Evolutionary conservation across 2,329 filamentous ascomycete species (phyloP).

Genomic region (Monosporascus sp.): DNA sequence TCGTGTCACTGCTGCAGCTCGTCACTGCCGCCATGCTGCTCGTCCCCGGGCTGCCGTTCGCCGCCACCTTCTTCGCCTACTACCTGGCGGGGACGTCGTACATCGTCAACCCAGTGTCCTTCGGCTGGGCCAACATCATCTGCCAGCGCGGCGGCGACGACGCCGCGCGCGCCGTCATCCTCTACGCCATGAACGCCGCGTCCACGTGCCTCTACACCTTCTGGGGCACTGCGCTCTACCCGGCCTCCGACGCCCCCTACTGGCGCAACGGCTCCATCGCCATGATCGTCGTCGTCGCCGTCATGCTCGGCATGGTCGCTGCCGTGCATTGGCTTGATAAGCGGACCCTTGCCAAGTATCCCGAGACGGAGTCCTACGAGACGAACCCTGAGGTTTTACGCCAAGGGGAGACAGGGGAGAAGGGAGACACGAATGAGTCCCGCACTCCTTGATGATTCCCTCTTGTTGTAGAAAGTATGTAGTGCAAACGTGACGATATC

Average conservation of each 20-base stretch:
- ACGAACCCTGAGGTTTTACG: too few relatives aligned
- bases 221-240: slow-evolving; percentile 39
- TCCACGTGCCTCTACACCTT: slow-evolving; percentile 37
- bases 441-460: too few relatives aligned
- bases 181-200: slow-evolving; percentile 25
- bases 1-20: slow-evolving; percentile 13
- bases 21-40: slow-evolving; percentile 11
- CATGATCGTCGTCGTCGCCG: slow-evolving; percentile 18
- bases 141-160: slow-evolving; percentile 22
- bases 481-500: too few relatives aligned
- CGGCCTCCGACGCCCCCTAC: slow-evolving; percentile 36
- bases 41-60: slow-evolving; percentile 10
- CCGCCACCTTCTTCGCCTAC: slow-evolving; percentile 13
- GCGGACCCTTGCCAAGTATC: slow-evolving; percentile 4
- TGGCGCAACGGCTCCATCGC: slow-evolving; percentile 31
- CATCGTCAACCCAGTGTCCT: slow-evolving; percentile 14
- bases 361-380: not conserved
- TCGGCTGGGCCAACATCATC: slow-evolving; percentile 22
- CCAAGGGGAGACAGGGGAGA: too few relatives aligned
- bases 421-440: too few relatives aligned
- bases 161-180: slow-evolving; percentile 21
- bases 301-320: slow-evolving; percentile 9
- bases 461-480: too few relatives aligned
- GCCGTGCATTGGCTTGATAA: slow-evolving; percentile 7
- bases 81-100: slow-evolving; percentile 16